Base-by-base conservation (phyloP, 2,329 filamentous ascomycete genomes). In the Colletotrichum musae region DNA sequence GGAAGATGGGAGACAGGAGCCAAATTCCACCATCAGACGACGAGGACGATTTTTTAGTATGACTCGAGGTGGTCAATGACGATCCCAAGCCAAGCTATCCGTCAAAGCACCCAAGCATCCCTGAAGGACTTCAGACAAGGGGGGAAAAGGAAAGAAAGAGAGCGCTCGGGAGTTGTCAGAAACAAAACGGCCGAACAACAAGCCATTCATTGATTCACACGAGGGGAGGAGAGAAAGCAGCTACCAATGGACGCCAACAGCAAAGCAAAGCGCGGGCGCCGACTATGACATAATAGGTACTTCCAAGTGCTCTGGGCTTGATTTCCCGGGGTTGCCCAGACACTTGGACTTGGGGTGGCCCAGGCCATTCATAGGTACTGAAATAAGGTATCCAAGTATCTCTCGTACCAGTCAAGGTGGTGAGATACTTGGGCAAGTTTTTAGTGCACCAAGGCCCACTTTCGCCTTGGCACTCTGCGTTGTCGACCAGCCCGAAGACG, bases 261-360 rank as follows among this genome's bases (percentile, higher is more conserved):
- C 36, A 47, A 50, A 57, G 36, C 7, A 43, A n/a, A 43, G 41
- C 13, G 36, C 41, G 2, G 15, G 13, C 58, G 47, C 39, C 58
- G 54, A 43, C 62, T 70, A 70, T 70, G 67, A 70, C 67, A 70
- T 70, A 70, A 57, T 57, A 66, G 56, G 45, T 24, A 24, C 21
- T 24, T 24, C 21, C 21, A 24, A 24, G 21, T 24, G 57, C 48
- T 15, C 51, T 6, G 15, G 41, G 24, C 41, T 57, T 47, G 59
- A 5, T 54, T 56, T 36, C 24, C 57, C 28, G 32, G 45, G 56
- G 61, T 56, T 56, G 62, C 51, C 66, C 66, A 54, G 62, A 58
- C 56, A 48, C 32, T 45, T 61, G 57, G 57, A 48, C 32, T 36
- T 36, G 28, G 52, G 41, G 59, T 62, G 59, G 48, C 59, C 41